Conservation (phyloP, 1,284 basidiomycete species). For the Sphaerobolus stellatus region DNA sequence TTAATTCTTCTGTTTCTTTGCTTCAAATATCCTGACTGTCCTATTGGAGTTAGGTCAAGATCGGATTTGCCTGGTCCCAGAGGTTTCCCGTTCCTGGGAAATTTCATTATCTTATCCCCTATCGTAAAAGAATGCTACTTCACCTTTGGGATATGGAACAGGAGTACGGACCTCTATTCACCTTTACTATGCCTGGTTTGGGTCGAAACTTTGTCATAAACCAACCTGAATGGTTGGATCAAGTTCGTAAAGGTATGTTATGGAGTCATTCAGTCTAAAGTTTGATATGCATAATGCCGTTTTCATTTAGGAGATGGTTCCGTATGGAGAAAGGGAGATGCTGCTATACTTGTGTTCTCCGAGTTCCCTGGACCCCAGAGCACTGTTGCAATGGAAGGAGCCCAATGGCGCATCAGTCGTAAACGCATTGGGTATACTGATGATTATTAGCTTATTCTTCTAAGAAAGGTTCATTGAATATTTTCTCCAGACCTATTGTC, state of each 20-base stretch:
- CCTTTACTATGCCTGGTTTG: slow-evolving; percentile 24
- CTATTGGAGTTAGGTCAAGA: slow-evolving; percentile 14
- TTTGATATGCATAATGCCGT: background rate
- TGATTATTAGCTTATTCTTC: background rate
- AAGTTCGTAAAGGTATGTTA: slow-evolving; percentile 21
- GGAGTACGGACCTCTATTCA: slow-evolving; percentile 23
- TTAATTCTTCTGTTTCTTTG: too few relatives aligned
- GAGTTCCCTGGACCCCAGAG: slow-evolving; percentile 22
- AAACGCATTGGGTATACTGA: slow-evolving; percentile 1
- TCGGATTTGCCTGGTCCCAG: slow-evolving; percentile 24
- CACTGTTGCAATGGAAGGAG: slow-evolving; percentile 20
- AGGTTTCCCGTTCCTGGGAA: slow-evolving; percentile 25
- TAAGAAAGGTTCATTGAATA: background rate
- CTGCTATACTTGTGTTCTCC: slow-evolving; percentile 16
- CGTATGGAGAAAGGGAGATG: slow-evolving; percentile 17
- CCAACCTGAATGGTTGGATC: slow-evolving; percentile 26
- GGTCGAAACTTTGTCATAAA: slow-evolving; percentile 25
- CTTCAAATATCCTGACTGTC: slow-evolving; percentile 18
- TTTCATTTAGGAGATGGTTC: slow-evolving; percentile 17
- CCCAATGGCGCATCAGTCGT: slow-evolving; percentile 19
- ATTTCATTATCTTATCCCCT: slow-evolving; percentile 19
- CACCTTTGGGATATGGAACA: slow-evolving; percentile 14
- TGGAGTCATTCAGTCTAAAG: background rate
- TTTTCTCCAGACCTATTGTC: slow-evolving; percentile 17
- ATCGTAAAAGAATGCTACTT: slow-evolving; percentile 17